These are phyloP conservation scores for Xylariomycetidae sp. DNA, from an alignment of 2,329 filamentous ascomycete genomes.

Conservation along the genomic window DNA sequence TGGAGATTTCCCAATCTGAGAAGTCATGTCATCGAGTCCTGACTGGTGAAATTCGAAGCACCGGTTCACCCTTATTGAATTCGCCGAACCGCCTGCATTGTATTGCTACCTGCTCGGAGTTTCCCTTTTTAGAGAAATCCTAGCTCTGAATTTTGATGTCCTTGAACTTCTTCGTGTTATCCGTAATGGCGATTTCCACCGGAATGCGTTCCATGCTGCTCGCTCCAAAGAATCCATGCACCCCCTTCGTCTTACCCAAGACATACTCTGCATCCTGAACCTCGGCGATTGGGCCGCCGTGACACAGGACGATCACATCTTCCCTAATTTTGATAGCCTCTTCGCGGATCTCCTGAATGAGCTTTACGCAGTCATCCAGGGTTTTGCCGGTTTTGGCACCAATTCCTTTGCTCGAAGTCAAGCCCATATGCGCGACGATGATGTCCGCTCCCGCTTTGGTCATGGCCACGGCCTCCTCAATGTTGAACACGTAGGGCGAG, in stretches of 20 bases:
- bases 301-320: constrained; percentile 64
- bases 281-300: constrained; percentile 63
- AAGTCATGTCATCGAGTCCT: too few species aligned
- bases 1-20: too few species aligned
- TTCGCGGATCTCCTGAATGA: constrained; percentile 61
- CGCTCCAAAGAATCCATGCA: constrained; percentile 70
- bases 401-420: constrained; percentile 61
- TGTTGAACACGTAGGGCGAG: constrained; percentile 65
- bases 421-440: constrained; percentile 63
- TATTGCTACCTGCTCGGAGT: too few species aligned
- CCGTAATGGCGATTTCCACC: constrained; percentile 60
- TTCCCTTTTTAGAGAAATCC: too few species aligned
- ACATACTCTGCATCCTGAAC: constrained; percentile 61
- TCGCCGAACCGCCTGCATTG: too few species aligned
- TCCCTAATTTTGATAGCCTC: constrained; percentile 49
- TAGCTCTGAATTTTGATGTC: constrained; percentile 14
- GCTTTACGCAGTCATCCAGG: constrained; percentile 58
- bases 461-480: constrained; percentile 59
- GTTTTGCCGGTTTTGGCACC: constrained; percentile 57
- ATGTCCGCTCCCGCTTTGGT: constrained; percentile 61
- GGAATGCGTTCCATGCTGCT: constrained; percentile 67
- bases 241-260: constrained; percentile 52
- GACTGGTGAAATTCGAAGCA: too few species aligned
- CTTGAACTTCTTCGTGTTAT: constrained; percentile 34
- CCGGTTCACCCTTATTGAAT: too few species aligned